Conservation (phyloP, 176 grass and related monocot genomes). For the Urochloa ruziziensis region DNA sequence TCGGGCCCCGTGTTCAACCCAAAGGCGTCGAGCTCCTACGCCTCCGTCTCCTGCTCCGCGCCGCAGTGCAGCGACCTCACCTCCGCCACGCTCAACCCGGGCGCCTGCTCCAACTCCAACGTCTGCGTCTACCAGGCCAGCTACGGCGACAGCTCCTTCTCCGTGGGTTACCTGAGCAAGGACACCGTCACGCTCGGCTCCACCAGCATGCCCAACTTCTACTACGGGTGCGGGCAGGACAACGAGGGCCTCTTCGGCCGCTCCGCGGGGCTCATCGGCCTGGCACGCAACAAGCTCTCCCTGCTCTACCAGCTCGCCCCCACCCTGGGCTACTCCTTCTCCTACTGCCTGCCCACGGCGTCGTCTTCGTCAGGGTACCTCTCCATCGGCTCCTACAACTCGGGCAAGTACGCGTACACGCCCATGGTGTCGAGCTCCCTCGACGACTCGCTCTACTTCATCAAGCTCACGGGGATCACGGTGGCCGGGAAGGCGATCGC, state of each 20-base stretch:
- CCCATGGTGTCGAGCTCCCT: conserved; percentile 61
- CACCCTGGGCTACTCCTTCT: conserved; percentile 63
- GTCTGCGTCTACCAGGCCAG: conserved; percentile 85
- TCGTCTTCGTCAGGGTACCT: conserved; percentile 65
- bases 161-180: conserved; percentile 71
- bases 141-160: conserved; percentile 91
- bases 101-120: conserved; percentile 52
- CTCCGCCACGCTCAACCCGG: conserved; percentile 66
- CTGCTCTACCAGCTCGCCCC: conserved; percentile 77
- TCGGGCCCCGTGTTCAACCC: conserved; percentile 62
- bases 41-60: conserved; percentile 51
- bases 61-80: conserved; percentile 50
- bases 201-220: conserved; percentile 48
- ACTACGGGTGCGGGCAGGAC: conserved; percentile 87
- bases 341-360: conserved; percentile 87
- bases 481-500: conserved; percentile 44
- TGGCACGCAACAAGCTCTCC: conserved; percentile 78
- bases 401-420: conserved; percentile 68
- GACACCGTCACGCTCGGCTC: conserved; percentile 70
- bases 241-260: conserved; percentile 88
- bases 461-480: conserved; percentile 59
- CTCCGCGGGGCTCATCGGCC: conserved; percentile 79
- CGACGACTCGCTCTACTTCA: conserved; percentile 84
- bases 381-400: conserved; percentile 62
- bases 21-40: conserved; percentile 61